phyloP scores from a whole-genome alignment of 306 rosid species.

The Cicer pinnatifidum region DNA sequence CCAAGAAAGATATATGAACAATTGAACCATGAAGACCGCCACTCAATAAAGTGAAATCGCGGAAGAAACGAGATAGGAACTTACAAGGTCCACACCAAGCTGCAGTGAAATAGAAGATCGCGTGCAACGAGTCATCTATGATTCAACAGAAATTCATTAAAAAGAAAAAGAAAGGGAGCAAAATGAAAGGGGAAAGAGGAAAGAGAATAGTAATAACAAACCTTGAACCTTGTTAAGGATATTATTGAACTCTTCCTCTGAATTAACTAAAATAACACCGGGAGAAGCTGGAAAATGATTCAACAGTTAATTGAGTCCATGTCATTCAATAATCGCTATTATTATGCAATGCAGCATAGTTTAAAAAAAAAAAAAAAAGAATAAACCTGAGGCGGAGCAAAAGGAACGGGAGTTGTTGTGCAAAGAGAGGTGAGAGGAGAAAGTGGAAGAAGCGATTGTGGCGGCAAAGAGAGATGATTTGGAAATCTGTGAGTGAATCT shows the following conservation, averaged over 20 bases:
- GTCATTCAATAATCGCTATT: no score
- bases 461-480: slow-evolving; percentile 43
- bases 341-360: background rate
- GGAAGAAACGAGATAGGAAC: slow-evolving; percentile 41
- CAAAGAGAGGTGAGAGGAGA: slow-evolving; percentile 42
- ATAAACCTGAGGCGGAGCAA: slow-evolving; percentile 49
- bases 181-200: background rate
- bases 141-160: slow-evolving; percentile 20
- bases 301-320: background rate
- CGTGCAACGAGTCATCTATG: slow-evolving; percentile 65
- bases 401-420: slow-evolving; percentile 44
- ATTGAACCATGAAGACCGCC: background rate
- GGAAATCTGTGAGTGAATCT: slow-evolving; percentile 5
- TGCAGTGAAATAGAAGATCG: slow-evolving; percentile 86
- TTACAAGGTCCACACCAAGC: slow-evolving; percentile 96
- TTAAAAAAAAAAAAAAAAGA: no score
- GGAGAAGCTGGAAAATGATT: slow-evolving; percentile 61
- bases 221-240: slow-evolving; percentile 62
- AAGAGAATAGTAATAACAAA: background rate
- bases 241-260: slow-evolving; percentile 60
- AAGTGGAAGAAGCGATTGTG: slow-evolving; percentile 26
- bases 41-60: background rate
- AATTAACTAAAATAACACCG: slow-evolving; percentile 54
- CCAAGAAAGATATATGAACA: slow-evolving; percentile 3
- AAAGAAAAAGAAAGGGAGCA: background rate